phyloP scores from a whole-genome alignment of 768 basidiomycete genomes.

The Thelephora aurantiotincta region DNA sequence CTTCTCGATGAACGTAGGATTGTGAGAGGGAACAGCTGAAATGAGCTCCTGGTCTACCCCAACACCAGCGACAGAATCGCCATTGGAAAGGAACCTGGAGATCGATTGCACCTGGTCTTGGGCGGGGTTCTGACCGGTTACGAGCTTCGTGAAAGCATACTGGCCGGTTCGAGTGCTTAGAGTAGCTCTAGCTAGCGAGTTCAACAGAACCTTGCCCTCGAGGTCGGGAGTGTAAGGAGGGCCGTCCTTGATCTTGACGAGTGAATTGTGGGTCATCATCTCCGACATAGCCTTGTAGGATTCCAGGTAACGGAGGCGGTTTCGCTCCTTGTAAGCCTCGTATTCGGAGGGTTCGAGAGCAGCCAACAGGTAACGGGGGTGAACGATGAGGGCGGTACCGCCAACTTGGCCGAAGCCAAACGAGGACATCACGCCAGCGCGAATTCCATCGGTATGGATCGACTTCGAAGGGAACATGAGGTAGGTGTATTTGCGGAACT shows the following conservation, averaged over 20 bases:
- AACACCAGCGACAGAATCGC: slow-evolving; percentile 51
- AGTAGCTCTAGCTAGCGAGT: slow-evolving; percentile 80
- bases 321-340: slow-evolving; percentile 59
- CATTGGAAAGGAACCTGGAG: slow-evolving; percentile 33
- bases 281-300: slow-evolving; percentile 89
- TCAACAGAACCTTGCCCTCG: slow-evolving; percentile 77
- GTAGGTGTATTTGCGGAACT: slow-evolving; percentile 78
- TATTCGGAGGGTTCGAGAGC: slow-evolving; percentile 69
- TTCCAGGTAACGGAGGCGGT: slow-evolving; percentile 47
- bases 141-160: slow-evolving; percentile 64
- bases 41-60: slow-evolving; percentile 93
- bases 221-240: slow-evolving; percentile 82
- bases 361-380: slow-evolving; percentile 86
- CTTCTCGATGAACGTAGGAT: slow-evolving; percentile 73
- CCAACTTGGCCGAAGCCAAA: slow-evolving; percentile 99
- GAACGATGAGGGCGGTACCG: slow-evolving; percentile 75
- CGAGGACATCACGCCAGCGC: slow-evolving; percentile 82
- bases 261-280: slow-evolving; percentile 87
- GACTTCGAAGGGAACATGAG: slow-evolving; percentile 97
- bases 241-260: slow-evolving; percentile 90
- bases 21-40: slow-evolving; percentile 79
- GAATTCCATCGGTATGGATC: slow-evolving; percentile 87
- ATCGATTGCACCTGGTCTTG: slow-evolving; percentile 55
- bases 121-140: slow-evolving; percentile 36
- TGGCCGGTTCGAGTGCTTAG: slow-evolving; percentile 77